Conservation (phyloP, 2,329 filamentous ascomycete genomes). For the Macroventuria anomochaeta region DNA sequence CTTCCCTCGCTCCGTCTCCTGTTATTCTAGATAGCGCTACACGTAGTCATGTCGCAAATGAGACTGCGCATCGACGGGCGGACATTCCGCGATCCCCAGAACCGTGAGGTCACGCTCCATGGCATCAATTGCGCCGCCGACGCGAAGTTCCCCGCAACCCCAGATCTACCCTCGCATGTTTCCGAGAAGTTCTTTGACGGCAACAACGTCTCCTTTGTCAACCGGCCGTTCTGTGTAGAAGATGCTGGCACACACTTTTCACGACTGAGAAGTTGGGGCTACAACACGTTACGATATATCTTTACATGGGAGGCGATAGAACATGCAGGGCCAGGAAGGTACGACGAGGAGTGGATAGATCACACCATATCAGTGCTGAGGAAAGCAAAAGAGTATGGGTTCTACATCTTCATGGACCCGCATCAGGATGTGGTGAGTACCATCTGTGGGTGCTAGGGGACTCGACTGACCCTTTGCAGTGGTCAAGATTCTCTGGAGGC, state of each 20-base stretch:
- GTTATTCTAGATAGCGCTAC: background rate
- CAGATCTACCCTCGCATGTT: constrained; percentile 81
- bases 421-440: constrained; percentile 90
- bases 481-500: constrained; percentile 92
- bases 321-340: constrained; percentile 84
- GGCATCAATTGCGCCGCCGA: constrained; percentile 95
- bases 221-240: constrained; percentile 80
- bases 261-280: constrained; percentile 84
- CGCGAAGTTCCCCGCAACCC: constrained; percentile 83
- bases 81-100: constrained; percentile 79
- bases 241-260: constrained; percentile 88
- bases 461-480: constrained; percentile 57
- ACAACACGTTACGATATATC: constrained; percentile 94
- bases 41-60: constrained; percentile 69
- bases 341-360: constrained; percentile 92
- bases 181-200: constrained; percentile 85
- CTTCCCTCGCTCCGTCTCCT: background rate
- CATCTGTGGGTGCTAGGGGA: background rate
- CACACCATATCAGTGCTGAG: constrained; percentile 87
- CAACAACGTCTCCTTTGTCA: constrained; percentile 87
- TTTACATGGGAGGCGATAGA: constrained; percentile 99
- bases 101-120: constrained; percentile 85
- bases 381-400: constrained; percentile 85
- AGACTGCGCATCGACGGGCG: constrained; percentile 84
- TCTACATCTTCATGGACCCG: constrained; percentile 98